phyloP scores from a whole-genome alignment of 202 grass and related monocot genomes.

The Zizania palustris region DNA sequence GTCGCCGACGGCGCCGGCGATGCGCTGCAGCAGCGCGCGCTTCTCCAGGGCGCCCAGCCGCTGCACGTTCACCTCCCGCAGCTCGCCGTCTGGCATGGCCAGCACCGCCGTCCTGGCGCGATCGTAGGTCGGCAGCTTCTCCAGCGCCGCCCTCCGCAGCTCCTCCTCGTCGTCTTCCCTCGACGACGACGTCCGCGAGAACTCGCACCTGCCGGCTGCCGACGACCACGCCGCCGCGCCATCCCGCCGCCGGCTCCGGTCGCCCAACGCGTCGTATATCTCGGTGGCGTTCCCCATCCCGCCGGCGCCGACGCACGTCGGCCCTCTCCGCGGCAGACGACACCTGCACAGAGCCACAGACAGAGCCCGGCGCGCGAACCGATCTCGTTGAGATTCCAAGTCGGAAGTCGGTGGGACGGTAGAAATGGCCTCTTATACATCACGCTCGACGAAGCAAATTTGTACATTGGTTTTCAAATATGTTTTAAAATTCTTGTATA shows the following conservation, averaged over 20 bases:
- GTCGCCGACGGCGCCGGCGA: conserved; percentile 48
- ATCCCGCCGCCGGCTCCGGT: conserved; percentile 51
- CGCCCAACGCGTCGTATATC: too few species aligned
- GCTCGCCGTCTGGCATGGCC: conserved; percentile 56
- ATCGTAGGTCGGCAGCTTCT: conserved; percentile 70
- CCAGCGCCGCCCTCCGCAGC: conserved; percentile 61
- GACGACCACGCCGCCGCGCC: conserved; percentile 49
- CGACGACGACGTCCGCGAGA: conserved; percentile 44
- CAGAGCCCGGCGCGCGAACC: too few species aligned
- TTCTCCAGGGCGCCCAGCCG: conserved; percentile 48
- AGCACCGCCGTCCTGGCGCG: conserved; percentile 50
- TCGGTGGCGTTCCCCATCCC: too few species aligned
- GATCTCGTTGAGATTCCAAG: too few species aligned
- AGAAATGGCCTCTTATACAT: too few species aligned
- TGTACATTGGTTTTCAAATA: too few species aligned
- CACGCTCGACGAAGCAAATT: too few species aligned
- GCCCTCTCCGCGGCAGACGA: too few species aligned
- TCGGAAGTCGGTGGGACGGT: too few species aligned
- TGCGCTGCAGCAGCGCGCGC: conserved; percentile 58
- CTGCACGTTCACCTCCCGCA: conserved; percentile 50
- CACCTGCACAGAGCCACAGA: too few species aligned
- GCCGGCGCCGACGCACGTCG: too few species aligned
- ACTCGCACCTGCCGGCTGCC: conserved; percentile 18
- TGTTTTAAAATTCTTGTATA: too few species aligned
- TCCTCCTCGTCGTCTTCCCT: conserved; percentile 63